A percentile compares a stretch with the other conserved stretches of the same genome.
These are phyloP conservation scores for Fusarium neocosmosporiellum DNA, from an alignment of 2,329 filamentous ascomycete species.

Conservation along the genomic window DNA sequence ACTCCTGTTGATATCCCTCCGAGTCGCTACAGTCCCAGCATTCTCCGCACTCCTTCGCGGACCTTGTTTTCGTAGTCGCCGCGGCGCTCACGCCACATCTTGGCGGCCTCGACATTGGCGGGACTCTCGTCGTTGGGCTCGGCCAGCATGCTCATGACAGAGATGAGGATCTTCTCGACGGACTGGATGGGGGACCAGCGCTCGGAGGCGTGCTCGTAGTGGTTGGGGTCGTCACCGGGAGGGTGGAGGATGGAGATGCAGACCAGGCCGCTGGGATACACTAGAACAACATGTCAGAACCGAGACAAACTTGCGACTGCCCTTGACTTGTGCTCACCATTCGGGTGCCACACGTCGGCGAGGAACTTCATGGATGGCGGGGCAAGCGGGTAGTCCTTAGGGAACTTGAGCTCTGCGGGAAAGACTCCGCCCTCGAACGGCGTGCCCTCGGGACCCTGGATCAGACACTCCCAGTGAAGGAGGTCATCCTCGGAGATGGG, in stretches of 20 bases:
- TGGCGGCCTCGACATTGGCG: conserved; percentile 94
- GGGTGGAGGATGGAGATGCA: conserved; percentile 99
- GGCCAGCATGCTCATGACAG: conserved; percentile 97
- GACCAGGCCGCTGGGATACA: conserved; percentile 91
- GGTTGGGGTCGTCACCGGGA: conserved; percentile 96
- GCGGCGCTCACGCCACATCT: conserved; percentile 92
- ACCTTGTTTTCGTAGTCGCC: conserved; percentile 89
- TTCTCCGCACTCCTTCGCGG: conserved; percentile 81
- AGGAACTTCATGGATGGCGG: conserved; percentile 97
- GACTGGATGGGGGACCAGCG: conserved; percentile 97
- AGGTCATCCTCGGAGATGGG: conserved; percentile 95
- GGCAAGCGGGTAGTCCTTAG: conserved; percentile 95
- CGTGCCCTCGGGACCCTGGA: conserved; percentile 94
- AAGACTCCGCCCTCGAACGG: conserved; percentile 97
- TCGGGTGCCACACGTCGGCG: conserved; percentile 95
- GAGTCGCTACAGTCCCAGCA: conserved; percentile 74
- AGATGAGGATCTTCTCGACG: conserved; percentile 96
- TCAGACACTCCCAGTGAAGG: conserved; percentile 95
- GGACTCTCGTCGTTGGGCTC: conserved; percentile 97
- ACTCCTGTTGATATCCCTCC: conserved; percentile 26
- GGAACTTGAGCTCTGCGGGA: conserved; percentile 93
- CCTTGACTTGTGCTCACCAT: conserved; percentile 69
- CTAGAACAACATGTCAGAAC: conserved; percentile 57
- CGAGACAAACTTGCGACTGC: neutral
- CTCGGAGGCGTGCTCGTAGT: conserved; percentile 96